Conservation (phyloP, 139 green algal genomes). For the Chlamydomonas incerta region DNA sequence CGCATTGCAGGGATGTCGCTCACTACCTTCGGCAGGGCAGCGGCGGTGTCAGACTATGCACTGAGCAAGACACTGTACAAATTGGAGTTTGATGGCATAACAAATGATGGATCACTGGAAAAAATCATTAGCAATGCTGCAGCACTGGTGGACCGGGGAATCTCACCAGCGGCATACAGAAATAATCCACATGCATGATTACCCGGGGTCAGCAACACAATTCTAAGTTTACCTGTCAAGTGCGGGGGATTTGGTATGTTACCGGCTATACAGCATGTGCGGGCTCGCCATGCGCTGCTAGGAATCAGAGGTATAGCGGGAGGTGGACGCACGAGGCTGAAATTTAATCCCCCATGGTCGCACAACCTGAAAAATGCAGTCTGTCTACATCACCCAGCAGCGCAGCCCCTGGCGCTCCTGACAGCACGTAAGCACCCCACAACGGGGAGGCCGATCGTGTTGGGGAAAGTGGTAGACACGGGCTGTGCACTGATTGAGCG, state of each 20-base stretch:
- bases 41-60: background rate
- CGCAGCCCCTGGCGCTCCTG: background rate
- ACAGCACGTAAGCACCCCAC: background rate
- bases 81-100: background rate
- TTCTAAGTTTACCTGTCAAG: background rate
- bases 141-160: background rate
- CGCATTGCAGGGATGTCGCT: background rate
- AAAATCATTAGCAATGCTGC: background rate
- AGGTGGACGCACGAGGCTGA: background rate
- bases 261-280: background rate
- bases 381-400: background rate
- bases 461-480: background rate
- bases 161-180: background rate
- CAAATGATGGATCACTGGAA: background rate
- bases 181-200: background rate
- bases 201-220: background rate
- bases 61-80: background rate
- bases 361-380: background rate
- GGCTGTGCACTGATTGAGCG: background rate
- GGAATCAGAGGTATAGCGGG: background rate
- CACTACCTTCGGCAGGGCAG: background rate
- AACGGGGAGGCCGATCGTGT: background rate
- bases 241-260: background rate
- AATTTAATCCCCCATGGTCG: background rate
- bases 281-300: background rate